Base-by-base conservation (phyloP, 129 eudicot species). In the Saposhnikovia divaricata region DNA sequence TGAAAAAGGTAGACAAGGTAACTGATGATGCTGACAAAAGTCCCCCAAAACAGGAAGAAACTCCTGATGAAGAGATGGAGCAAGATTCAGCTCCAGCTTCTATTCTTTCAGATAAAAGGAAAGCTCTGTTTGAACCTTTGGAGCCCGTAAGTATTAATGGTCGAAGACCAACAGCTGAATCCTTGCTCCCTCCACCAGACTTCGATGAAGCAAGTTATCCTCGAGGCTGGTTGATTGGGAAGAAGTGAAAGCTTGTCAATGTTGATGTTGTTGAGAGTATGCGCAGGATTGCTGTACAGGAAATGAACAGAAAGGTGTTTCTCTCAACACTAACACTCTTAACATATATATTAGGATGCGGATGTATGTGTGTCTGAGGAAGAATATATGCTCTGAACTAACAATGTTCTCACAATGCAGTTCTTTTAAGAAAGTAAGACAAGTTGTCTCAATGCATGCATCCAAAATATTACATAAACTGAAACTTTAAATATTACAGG, bases 161-260 rank as follows among this genome's bases (percentile, higher is more conserved):
- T 43, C 80, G 88, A 81, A 87, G 96, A 55, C 90, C 96, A 37
- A 81, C 96, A 50, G 89, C 93, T 43, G 98, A 94, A 80, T 82
- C 93, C 79, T 81, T 94, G 77, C 96, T 94, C 31, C 98, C 98
- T 25, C 98, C 98, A 65, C 98, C 98, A 50, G 98, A 94, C 81
- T 94, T 94, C 75, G 98, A 94, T 28, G 81, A 93, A 4, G 93
- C 97, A 69, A 87, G 82, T 68, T 94, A 94, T 79, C 98, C 98
- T 31, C 87, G 87, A 69, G 98, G 97, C 31, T 94, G 98, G 98
- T 88, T 94, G 44, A 84, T 90, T 23, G 97, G 98, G 74, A 94
- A 94, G 91, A 94, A 90, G 81, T 83, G 97, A 76, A 94, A 94
- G 86, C 97, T 94, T 4, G 97, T 94, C 28, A 94, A 94, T 63